These are phyloP conservation scores for Coemansia sp. DNA, from an alignment of 192 early-diverging fungal genomes.

Conservation along the genomic window DNA sequence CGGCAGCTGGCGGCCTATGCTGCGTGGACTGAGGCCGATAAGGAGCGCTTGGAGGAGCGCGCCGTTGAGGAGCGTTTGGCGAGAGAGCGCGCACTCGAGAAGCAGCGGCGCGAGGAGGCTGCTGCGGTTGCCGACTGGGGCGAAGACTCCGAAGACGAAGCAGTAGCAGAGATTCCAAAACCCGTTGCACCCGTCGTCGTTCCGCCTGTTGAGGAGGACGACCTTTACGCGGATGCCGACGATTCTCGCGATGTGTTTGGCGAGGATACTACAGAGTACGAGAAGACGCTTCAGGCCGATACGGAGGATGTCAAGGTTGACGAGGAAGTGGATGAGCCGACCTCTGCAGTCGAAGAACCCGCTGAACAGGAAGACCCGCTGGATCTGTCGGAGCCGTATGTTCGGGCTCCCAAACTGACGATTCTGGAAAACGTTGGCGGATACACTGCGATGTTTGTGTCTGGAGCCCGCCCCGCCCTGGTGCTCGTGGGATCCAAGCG, in stretches of 20 bases:
- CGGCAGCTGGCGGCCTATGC: conserved; percentile 26
- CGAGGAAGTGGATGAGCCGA: neutral
- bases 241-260: neutral
- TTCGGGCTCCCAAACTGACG: conserved; percentile 23
- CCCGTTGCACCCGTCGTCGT: neutral
- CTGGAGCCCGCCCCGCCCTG: conserved; percentile 27
- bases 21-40: conserved; percentile 20
- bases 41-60: conserved; percentile 13
- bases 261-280: neutral
- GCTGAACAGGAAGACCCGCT: neutral
- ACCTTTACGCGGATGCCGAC: conserved; percentile 18
- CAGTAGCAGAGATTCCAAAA: neutral
- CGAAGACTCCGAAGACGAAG: conserved; percentile 34
- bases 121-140: conserved; percentile 38
- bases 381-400: conserved; percentile 12
- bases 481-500: conserved; percentile 41
- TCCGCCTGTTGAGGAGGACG: neutral
- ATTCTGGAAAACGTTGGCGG: conserved; percentile 44
- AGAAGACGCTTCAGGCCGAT: neutral
- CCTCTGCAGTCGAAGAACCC: neutral
- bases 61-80: conserved; percentile 9
- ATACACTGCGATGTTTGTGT: conserved; percentile 37
- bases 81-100: conserved; percentile 13
- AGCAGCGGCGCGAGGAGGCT: conserved; percentile 27
- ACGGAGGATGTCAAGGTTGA: neutral